Percentiles rank a stretch among this genome's conserved stretches.
Conservation (phyloP, 371 early-diverging fungal genomes). For the Mucor mucedo region DNA sequence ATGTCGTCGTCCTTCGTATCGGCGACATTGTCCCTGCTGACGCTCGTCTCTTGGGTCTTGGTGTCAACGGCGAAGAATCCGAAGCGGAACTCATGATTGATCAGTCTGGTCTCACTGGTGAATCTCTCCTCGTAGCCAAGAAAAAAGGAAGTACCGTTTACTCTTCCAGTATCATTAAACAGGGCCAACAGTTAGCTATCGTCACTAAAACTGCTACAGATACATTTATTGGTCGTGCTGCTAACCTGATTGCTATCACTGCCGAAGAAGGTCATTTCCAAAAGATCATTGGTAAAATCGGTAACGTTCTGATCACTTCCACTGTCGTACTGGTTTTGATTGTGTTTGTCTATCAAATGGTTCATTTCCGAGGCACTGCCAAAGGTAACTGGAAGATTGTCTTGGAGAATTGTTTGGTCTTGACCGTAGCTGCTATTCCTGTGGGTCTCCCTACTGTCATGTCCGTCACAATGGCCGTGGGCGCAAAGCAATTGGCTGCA, state of each 20-base stretch:
- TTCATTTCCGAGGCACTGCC: conserved; percentile 41
- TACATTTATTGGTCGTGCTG: conserved; percentile 90
- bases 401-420: conserved; percentile 75
- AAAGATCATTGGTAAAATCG: conserved; percentile 79
- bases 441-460: conserved; percentile 95
- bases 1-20: conserved; percentile 81
- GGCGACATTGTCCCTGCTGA: conserved; percentile 95
- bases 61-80: conserved; percentile 72
- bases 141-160: conserved; percentile 77
- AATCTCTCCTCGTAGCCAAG: conserved; percentile 83
- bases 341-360: conserved; percentile 72
- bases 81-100: conserved; percentile 81
- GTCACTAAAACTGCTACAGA: conserved; percentile 82
- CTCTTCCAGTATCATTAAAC: conserved; percentile 82
- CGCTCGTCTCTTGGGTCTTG: conserved; percentile 77
- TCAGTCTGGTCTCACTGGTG: conserved; percentile 91
- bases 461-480: conserved; percentile 95
- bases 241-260: conserved; percentile 82
- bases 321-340: conserved; percentile 76
- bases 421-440: conserved; percentile 94
- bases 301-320: conserved; percentile 77
- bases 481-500: conserved; percentile 86
- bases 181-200: conserved; percentile 80
- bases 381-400: conserved; percentile 38
- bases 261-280: conserved; percentile 85